A percentile compares a stretch with the other conserved stretches of the same genome.
Evolutionary conservation across 2,329 filamentous ascomycete genomes (phyloP).

Genomic region (Neonectria hederae): DNA sequence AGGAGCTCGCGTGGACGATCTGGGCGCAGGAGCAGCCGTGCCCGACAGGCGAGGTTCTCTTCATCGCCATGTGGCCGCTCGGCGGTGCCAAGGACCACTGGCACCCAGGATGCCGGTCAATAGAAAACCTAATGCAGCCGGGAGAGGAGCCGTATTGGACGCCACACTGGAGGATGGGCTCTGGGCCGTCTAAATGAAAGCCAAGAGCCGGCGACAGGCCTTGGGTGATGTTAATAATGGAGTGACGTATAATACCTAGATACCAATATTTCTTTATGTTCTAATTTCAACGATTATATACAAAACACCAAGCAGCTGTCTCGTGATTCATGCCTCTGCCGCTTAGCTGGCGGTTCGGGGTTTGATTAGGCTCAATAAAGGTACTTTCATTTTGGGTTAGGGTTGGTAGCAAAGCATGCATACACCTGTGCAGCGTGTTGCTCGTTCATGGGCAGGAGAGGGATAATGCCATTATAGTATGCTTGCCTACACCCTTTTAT

Average conservation of each 20-base stretch:
- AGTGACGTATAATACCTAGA: background rate
- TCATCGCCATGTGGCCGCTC: constrained; percentile 72
- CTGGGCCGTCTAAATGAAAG: background rate
- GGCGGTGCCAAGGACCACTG: constrained; percentile 64
- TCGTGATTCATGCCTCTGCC: background rate
- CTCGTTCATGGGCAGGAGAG: too few species aligned
- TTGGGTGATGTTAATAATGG: background rate
- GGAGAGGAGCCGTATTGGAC: constrained; percentile 39
- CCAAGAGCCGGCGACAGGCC: background rate
- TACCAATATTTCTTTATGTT: background rate
- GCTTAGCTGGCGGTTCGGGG: too few species aligned
- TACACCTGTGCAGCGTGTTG: too few species aligned
- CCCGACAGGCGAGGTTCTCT: constrained; percentile 62
- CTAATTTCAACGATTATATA: background rate
- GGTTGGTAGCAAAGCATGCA: too few species aligned
- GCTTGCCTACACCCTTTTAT: too few species aligned
- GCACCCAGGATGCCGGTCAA: constrained; percentile 45
- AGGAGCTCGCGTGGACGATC: constrained; percentile 65
- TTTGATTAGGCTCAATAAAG: too few species aligned
- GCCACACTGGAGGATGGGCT: constrained; percentile 38
- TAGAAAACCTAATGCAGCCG: constrained; percentile 35
- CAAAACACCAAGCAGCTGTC: background rate
- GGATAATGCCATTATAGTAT: too few species aligned
- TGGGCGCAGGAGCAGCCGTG: constrained; percentile 69
- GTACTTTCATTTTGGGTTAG: background rate